Evolutionary conservation across 768 basidiomycete genomes (phyloP).

Genomic region (Peribolospora baueri): DNA sequence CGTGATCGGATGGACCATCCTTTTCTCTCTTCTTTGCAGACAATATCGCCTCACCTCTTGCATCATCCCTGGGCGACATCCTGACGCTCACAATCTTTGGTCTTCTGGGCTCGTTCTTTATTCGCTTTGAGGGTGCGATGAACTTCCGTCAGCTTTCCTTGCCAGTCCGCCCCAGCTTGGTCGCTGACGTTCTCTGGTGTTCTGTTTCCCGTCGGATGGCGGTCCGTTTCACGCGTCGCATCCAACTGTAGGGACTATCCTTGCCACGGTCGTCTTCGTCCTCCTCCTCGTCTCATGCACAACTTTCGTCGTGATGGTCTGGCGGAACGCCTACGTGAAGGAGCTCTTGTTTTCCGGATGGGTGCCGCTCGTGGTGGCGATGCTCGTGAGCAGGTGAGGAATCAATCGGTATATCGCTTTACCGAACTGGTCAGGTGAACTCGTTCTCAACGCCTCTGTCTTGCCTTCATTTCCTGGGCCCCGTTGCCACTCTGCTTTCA

Average conservation of each 20-base stretch:
- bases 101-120: conserved; percentile 16
- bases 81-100: conserved; percentile 68
- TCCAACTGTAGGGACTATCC: conserved; percentile 11
- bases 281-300: conserved; percentile 29
- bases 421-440: too few species aligned
- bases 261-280: conserved; percentile 37
- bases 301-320: conserved; percentile 33
- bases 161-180: neutral
- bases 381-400: conserved; percentile 29
- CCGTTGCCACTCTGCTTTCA: conserved; percentile 21
- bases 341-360: conserved; percentile 63
- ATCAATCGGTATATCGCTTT: neutral
- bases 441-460: neutral
- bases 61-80: conserved; percentile 75
- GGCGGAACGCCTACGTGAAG: conserved; percentile 42
- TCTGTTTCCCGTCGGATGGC: neutral
- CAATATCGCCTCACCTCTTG: conserved; percentile 86
- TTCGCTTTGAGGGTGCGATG: neutral
- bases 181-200: too few species aligned
- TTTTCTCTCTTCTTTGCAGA: conserved; percentile 26
- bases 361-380: conserved; percentile 70
- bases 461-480: neutral
- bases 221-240: neutral
- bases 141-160: neutral
- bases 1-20: neutral